phyloP scores from a whole-genome alignment of 2,329 filamentous ascomycete species.

The Cytospora chrysosperma region DNA sequence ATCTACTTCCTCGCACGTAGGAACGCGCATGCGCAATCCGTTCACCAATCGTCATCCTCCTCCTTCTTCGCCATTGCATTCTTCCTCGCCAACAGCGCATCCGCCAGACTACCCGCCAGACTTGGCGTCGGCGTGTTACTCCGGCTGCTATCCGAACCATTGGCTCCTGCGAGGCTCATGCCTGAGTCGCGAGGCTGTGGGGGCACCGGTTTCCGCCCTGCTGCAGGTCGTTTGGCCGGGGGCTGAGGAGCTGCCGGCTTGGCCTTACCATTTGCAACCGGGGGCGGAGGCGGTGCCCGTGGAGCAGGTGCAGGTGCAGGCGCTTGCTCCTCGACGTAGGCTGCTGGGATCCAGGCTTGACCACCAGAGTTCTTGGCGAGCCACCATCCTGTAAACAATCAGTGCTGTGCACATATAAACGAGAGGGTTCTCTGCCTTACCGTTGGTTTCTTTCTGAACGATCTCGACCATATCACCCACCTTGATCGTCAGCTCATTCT shows the following conservation, averaged over 20 bases:
- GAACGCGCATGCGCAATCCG: no score
- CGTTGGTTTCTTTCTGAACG: slow-evolving; percentile 92
- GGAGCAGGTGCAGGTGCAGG: slow-evolving; percentile 59
- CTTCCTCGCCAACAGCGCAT: slow-evolving; percentile 75
- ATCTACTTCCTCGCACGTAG: slow-evolving; percentile 12
- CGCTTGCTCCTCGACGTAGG: slow-evolving; percentile 85
- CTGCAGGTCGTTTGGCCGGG: slow-evolving; percentile 75
- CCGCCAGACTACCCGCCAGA: slow-evolving; percentile 71
- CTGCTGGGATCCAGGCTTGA: slow-evolving; percentile 93
- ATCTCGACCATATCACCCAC: slow-evolving; percentile 83
- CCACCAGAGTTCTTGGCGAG: slow-evolving; percentile 70
- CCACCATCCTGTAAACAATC: slow-evolving; percentile 79
- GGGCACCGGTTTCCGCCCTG: slow-evolving; percentile 68
- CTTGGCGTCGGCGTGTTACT: slow-evolving; percentile 71
- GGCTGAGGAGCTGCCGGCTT: slow-evolving; percentile 76
- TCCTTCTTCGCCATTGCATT: slow-evolving; percentile 72
- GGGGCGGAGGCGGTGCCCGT: slow-evolving; percentile 62
- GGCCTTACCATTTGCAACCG: slow-evolving; percentile 47
- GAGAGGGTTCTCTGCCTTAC: slow-evolving; percentile 53
- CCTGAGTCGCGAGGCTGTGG: slow-evolving; percentile 68
- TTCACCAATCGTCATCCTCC: slow-evolving; percentile 69
- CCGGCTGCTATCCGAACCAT: slow-evolving; percentile 59
- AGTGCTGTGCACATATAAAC: slow-evolving; percentile 24
- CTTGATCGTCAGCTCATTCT: slow-evolving; percentile 79
- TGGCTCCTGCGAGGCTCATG: slow-evolving; percentile 58